phyloP scores from a whole-genome alignment of 2,329 filamentous ascomycete genomes.

The Cytospora piceae region DNA sequence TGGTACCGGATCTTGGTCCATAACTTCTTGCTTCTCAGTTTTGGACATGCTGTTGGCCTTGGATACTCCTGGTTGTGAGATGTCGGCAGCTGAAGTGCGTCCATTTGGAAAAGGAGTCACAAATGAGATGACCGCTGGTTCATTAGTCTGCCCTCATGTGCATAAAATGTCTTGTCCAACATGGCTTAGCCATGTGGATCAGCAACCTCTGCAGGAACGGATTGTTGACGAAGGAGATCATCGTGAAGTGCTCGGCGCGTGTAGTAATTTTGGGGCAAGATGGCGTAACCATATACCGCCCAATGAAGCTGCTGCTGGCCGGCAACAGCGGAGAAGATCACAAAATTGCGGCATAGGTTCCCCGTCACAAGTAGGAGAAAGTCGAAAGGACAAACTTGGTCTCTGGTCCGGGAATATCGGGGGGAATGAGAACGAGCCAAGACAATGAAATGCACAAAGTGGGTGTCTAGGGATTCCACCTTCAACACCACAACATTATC shows the following conservation, averaged over 20 bases:
- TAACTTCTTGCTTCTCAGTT: background rate
- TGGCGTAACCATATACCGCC: conserved; percentile 5
- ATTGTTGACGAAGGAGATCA: background rate
- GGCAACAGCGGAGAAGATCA: conserved; percentile 10
- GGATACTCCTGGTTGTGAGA: background rate
- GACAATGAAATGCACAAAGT: background rate
- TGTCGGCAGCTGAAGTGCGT: background rate
- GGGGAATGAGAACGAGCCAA: background rate
- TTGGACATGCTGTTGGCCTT: background rate
- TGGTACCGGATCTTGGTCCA: background rate
- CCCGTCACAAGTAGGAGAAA: background rate
- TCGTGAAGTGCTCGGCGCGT: background rate
- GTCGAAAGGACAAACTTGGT: background rate
- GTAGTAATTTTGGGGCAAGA: conserved; percentile 10
- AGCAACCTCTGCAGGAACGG: background rate
- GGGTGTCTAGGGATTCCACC: background rate
- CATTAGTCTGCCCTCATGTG: background rate
- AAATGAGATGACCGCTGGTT: too few relatives aligned
- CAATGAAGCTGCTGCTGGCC: background rate
- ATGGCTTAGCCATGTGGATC: background rate
- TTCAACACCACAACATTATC: background rate
- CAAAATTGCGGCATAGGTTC: background rate
- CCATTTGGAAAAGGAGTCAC: background rate
- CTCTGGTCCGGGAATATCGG: background rate
- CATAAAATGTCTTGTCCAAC: background rate